A percentile compares a stretch with the other conserved stretches of the same genome.
Evolutionary conservation across 2,329 filamentous ascomycete genomes (phyloP).

Genomic region (Lecanosticta acicola): DNA sequence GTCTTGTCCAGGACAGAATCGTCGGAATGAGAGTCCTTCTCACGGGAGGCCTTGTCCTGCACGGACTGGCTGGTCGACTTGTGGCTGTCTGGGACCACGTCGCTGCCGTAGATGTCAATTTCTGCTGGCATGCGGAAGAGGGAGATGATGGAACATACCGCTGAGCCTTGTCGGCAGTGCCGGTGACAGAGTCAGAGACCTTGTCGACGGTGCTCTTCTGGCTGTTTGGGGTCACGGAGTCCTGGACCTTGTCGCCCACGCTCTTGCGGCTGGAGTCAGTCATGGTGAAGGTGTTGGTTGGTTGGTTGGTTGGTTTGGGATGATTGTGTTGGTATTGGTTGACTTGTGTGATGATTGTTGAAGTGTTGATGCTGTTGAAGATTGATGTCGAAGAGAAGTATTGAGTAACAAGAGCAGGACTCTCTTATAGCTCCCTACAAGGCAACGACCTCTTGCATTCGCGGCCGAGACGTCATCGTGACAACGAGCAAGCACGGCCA

Average conservation of each 20-base stretch:
- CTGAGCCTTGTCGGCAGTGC: slow-evolving; percentile 49
- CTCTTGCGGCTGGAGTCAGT: slow-evolving; percentile 60
- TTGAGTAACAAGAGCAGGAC: slow-evolving; percentile 3
- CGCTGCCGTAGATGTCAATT: slow-evolving; percentile 33
- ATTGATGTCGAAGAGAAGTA: slow-evolving; percentile 1
- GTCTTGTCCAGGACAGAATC: slow-evolving; percentile 39
- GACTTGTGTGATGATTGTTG: slow-evolving; percentile 6
- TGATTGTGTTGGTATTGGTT: slow-evolving; percentile 12
- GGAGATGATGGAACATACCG: slow-evolving; percentile 6
- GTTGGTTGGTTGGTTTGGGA: slow-evolving; percentile 19
- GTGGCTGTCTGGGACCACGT: slow-evolving; percentile 46
- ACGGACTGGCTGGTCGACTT: slow-evolving; percentile 52
- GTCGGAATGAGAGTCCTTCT: slow-evolving; percentile 40
- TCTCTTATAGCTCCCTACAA: slow-evolving; percentile 2
- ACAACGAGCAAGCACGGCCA: slow-evolving; percentile 1
- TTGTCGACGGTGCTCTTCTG: slow-evolving; percentile 58
- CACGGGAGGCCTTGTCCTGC: slow-evolving; percentile 46
- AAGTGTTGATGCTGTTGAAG: slow-evolving; percentile 2
- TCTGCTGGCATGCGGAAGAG: background rate
- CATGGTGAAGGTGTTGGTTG: slow-evolving; percentile 42
- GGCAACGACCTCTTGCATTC: background rate
- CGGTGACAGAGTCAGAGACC: slow-evolving; percentile 52
- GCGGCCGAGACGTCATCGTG: background rate
- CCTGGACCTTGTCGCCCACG: slow-evolving; percentile 51
- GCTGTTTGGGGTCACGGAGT: slow-evolving; percentile 54